Conservation (phyloP, 345 rosid genomes). For the Eutrema heterophyllum region DNA sequence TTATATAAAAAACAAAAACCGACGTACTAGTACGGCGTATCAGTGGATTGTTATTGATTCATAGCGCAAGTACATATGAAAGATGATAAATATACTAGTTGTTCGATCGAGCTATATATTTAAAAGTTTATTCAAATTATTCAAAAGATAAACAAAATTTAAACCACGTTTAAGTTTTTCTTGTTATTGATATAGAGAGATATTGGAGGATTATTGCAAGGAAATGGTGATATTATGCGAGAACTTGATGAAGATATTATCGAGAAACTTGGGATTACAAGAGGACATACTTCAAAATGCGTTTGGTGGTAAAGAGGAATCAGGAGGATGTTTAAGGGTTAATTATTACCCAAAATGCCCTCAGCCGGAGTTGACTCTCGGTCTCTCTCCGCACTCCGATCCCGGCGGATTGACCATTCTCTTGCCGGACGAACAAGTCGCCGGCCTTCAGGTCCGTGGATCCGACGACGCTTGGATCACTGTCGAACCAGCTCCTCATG, state of each 20-base stretch:
- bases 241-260: constrained; percentile 58
- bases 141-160: not conserved
- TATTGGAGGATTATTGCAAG: constrained; percentile 62
- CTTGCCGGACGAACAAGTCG: constrained; percentile 58
- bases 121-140: not conserved
- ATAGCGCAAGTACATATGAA: not conserved
- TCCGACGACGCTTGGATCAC: constrained; percentile 60
- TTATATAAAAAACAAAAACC: not conserved
- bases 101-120: not conserved
- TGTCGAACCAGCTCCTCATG: constrained; percentile 65
- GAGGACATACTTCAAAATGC: constrained; percentile 54
- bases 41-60: not conserved
- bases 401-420: constrained; percentile 87
- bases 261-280: constrained; percentile 55
- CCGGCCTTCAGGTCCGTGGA: constrained; percentile 75
- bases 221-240: constrained; percentile 50
- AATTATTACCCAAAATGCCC: constrained; percentile 92
- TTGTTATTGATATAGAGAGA: constrained; percentile 40
- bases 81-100: not conserved
- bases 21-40: not conserved
- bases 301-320: constrained; percentile 56
- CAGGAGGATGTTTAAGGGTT: constrained; percentile 75
- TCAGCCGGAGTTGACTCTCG: constrained; percentile 74
- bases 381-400: constrained; percentile 85
- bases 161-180: not conserved